Base-by-base conservation (phyloP, 2,329 filamentous ascomycete genomes). In the Fusarium transvaalense region DNA sequence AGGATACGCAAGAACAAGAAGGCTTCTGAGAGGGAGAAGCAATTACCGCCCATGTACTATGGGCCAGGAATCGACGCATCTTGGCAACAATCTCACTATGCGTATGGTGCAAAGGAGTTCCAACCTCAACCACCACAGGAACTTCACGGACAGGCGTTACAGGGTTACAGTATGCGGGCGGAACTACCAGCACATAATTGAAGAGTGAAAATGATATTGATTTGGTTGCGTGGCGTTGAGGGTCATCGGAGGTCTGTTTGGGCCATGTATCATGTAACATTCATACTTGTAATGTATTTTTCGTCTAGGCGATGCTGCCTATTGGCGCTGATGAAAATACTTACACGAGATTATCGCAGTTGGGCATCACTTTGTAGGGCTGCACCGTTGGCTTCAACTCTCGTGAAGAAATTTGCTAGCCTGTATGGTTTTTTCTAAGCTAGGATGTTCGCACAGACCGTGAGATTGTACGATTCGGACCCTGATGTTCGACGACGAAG, bases 151-250 rank as follows among this genome's bases (percentile, higher is more conserved):
- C 48, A 63, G 19, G 37, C 56, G 8, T 50, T 47, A 2, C 66
- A 69, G 35, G 43, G 52, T 21, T 52, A 45, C 9, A 61, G 17
- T 14, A 23, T 64, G 5, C 48, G 50, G 15, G 68, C 56, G 25
- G 66, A 65, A 35, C 19, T 70, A 21, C 64, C 64, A 34, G 64
- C 56, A 43, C 41, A 65, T 27, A 62, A 62, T 43, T 71, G 41
- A 64, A 32, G 23, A 13, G 8, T 41, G 2, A 6, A 4, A 15
- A n/a, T 21, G n/a, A 15, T 14, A 6, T 35, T 4, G 5, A n/a
- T 21, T 14, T 31, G 17, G 6, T 17, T 31, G 14, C 14, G 17
- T 31, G 34, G 17, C 5, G 15, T 42, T n/a, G 13, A 41, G 21
- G 14, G 5, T 10, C 5, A 34, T 19, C 6, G 7, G 21, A 27